Evolutionary conservation across 2,329 filamentous ascomycete species (phyloP).

Genomic region (Penicillium sp.): DNA sequence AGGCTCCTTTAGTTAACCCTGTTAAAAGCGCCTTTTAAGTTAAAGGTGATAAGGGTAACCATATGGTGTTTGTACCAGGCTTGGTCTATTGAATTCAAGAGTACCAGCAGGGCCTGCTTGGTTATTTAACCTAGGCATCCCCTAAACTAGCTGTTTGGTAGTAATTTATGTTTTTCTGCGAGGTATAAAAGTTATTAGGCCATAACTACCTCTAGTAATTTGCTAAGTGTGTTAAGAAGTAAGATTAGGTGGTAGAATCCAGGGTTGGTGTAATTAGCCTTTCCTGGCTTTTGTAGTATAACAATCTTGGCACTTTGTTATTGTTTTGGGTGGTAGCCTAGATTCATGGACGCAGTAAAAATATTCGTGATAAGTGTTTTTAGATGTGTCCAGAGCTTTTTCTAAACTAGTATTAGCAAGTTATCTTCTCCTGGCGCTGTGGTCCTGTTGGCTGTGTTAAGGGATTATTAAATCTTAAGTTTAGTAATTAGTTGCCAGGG

Average conservation of each 20-base stretch:
- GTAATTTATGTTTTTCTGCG: slow-evolving; percentile 11
- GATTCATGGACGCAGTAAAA: slow-evolving; percentile 21
- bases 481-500: slow-evolving; percentile 25
- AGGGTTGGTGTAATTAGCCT: slow-evolving; percentile 31
- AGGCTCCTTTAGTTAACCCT: slow-evolving; percentile 22
- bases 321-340: slow-evolving; percentile 25
- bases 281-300: slow-evolving; percentile 30
- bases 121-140: slow-evolving; percentile 23
- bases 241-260: slow-evolving; percentile 34
- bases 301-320: slow-evolving; percentile 29
- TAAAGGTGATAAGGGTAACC: slow-evolving; percentile 24
- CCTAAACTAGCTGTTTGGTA: slow-evolving; percentile 31
- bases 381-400: slow-evolving; percentile 15
- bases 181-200: neutral
- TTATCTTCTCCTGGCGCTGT: slow-evolving; percentile 22
- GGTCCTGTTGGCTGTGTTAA: slow-evolving; percentile 22
- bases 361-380: slow-evolving; percentile 12
- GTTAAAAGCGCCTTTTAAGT: slow-evolving; percentile 29
- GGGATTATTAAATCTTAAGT: slow-evolving; percentile 20
- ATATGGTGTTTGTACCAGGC: slow-evolving; percentile 23
- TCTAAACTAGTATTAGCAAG: slow-evolving; percentile 20
- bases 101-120: slow-evolving; percentile 30
- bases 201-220: slow-evolving; percentile 26
- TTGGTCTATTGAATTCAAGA: slow-evolving; percentile 24
- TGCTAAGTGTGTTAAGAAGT: slow-evolving; percentile 30